These are phyloP conservation scores for Crucihimalaya himalaica DNA, from an alignment of 345 rosid species.

Conservation along the genomic window DNA sequence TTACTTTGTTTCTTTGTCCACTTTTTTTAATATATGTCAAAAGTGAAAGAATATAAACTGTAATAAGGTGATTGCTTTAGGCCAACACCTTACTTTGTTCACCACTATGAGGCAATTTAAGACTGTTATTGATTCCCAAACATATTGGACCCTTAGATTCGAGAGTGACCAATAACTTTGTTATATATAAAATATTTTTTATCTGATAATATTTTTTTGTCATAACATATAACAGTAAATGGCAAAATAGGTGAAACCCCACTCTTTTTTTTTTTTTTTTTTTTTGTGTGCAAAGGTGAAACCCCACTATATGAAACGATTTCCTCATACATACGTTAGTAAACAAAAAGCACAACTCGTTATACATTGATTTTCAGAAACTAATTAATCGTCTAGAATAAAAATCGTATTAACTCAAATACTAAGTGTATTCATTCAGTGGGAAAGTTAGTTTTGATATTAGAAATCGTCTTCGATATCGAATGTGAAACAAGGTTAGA, in stretches of 20 bases:
- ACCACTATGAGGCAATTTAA: constrained; percentile 38
- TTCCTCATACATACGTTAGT: constrained; percentile 10
- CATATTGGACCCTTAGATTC: constrained; percentile 39
- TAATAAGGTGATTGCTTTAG: constrained; percentile 40
- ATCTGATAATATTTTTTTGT: neutral
- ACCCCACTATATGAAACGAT: constrained; percentile 20
- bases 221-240: constrained; percentile 13
- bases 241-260: constrained; percentile 20
- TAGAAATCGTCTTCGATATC: neutral
- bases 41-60: constrained; percentile 32
- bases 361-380: neutral
- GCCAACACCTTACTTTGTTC: constrained; percentile 42
- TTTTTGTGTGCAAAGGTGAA: no score
- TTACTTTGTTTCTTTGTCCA: constrained; percentile 21
- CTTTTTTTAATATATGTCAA: constrained; percentile 33
- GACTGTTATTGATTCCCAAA: constrained; percentile 46
- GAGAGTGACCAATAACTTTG: constrained; percentile 27
- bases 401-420: neutral
- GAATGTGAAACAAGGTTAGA: neutral
- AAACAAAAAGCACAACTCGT: neutral
- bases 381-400: neutral
- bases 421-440: neutral
- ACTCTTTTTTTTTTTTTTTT: no score
- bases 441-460: neutral
- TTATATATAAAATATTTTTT: neutral